Percentiles rank a stretch among this genome's conserved stretches.
These are phyloP conservation scores for Fonsecaea monophora DNA, from an alignment of 2,329 filamentous ascomycete species.

Conservation along the genomic window DNA sequence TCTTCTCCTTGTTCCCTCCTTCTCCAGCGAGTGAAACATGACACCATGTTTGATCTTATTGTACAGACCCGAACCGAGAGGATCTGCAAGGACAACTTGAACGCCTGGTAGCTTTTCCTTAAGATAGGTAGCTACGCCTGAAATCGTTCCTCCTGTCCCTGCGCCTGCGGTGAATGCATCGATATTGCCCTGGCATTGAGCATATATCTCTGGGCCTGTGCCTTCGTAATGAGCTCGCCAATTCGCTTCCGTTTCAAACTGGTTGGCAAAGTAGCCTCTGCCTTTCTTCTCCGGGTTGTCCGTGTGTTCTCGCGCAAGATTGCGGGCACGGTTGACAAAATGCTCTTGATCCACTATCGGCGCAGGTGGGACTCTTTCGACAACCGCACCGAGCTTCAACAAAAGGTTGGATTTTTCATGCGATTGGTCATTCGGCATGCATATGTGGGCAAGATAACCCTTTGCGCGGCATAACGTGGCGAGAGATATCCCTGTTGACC, in stretches of 20 bases:
- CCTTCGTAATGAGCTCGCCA: conserved; percentile 80
- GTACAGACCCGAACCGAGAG: conserved; percentile 90
- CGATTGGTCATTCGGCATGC: conserved; percentile 93
- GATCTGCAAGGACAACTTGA: conserved; percentile 84
- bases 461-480: conserved; percentile 85
- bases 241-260: conserved; percentile 92
- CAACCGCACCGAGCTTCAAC: conserved; percentile 85
- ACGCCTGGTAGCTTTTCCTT: conserved; percentile 73
- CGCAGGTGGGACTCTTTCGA: conserved; percentile 87
- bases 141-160: conserved; percentile 84
- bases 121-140: conserved; percentile 81
- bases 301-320: conserved; percentile 77
- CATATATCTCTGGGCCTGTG: conserved; percentile 88
- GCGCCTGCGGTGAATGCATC: conserved; percentile 93
- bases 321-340: conserved; percentile 89
- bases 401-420: conserved; percentile 89
- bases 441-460: conserved; percentile 93
- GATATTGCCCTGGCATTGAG: conserved; percentile 74
- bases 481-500: conserved; percentile 93
- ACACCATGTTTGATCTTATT: conserved; percentile 92
- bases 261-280: conserved; percentile 89
- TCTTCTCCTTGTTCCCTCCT: conserved; percentile 85
- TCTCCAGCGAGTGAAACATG: conserved; percentile 90
- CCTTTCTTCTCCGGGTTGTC: conserved; percentile 64
- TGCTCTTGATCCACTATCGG: conserved; percentile 93